phyloP scores from a whole-genome alignment of 106 monocot species.

The Dioscorea dumetorum region DNA sequence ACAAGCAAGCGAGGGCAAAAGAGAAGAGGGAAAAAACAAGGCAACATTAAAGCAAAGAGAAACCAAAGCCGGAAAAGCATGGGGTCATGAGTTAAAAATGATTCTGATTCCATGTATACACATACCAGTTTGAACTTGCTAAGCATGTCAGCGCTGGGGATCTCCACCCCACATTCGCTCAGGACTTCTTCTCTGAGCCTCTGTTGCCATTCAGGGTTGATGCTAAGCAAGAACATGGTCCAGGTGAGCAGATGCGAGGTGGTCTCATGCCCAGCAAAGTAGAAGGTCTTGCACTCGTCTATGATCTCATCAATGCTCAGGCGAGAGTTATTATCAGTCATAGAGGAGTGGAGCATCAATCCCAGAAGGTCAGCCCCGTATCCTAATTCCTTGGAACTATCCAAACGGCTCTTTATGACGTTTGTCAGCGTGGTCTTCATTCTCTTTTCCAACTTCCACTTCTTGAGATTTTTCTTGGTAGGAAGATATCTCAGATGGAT shows the following conservation, averaged over 20 bases:
- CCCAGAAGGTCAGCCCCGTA: slow-evolving; percentile 60
- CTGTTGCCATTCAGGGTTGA: slow-evolving; percentile 54
- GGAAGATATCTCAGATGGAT: slow-evolving; percentile 31
- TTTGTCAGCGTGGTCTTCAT: slow-evolving; percentile 17
- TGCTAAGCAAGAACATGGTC: slow-evolving; percentile 48
- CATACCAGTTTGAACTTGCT: neutral
- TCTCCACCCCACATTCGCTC: slow-evolving; percentile 33
- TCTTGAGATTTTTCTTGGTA: slow-evolving; percentile 19
- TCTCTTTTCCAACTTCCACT: slow-evolving; percentile 24
- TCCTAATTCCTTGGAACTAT: slow-evolving; percentile 8
- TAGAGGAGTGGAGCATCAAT: slow-evolving; percentile 52
- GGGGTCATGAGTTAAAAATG: too few species aligned
- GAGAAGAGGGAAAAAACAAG: too few species aligned
- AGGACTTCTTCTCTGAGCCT: slow-evolving; percentile 47
- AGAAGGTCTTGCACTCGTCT: slow-evolving; percentile 82
- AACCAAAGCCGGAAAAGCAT: too few species aligned
- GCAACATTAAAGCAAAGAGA: too few species aligned
- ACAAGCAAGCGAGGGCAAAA: too few species aligned
- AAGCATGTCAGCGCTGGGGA: slow-evolving; percentile 31
- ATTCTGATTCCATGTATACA: neutral
- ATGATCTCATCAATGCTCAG: slow-evolving; percentile 57
- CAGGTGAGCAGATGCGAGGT: slow-evolving; percentile 52
- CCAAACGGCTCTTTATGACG: slow-evolving; percentile 26
- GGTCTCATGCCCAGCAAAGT: slow-evolving; percentile 60
- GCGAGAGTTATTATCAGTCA: neutral